phyloP scores from a whole-genome alignment of 1,284 basidiomycete genomes.

The Sutorius eximius region DNA sequence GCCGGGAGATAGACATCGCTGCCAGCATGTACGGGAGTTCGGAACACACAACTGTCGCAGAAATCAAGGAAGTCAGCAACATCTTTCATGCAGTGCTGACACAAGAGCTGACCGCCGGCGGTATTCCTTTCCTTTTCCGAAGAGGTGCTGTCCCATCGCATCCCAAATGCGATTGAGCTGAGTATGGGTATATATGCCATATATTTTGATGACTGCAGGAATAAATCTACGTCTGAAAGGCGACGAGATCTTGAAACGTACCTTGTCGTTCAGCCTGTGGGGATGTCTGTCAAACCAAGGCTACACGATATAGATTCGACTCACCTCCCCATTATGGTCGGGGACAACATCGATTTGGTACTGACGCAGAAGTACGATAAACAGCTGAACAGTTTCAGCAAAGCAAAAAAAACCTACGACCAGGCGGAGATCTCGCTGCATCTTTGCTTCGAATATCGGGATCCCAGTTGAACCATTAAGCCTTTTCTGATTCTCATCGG shows the following conservation, averaged over 20 bases:
- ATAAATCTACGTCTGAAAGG: neutral
- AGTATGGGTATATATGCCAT: slow-evolving; percentile 62
- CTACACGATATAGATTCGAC: slow-evolving; percentile 16
- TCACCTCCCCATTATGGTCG: slow-evolving; percentile 50
- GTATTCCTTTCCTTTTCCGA: slow-evolving; percentile 56
- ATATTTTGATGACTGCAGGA: slow-evolving; percentile 56
- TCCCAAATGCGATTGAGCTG: slow-evolving; percentile 62
- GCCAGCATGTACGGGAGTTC: slow-evolving; percentile 38
- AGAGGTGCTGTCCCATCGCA: slow-evolving; percentile 51
- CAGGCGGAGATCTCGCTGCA: slow-evolving; percentile 59
- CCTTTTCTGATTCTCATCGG: slow-evolving; percentile 66
- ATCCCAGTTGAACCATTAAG: slow-evolving; percentile 49
- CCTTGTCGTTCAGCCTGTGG: slow-evolving; percentile 56
- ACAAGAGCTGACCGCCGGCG: slow-evolving; percentile 38
- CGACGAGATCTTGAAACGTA: slow-evolving; percentile 18
- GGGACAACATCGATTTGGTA: slow-evolving; percentile 64
- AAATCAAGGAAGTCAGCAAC: neutral
- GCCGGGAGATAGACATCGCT: slow-evolving; percentile 48
- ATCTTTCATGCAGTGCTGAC: neutral
- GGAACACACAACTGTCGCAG: slow-evolving; percentile 44
- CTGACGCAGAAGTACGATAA: slow-evolving; percentile 33
- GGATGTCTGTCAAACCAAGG: neutral
- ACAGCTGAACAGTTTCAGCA: neutral
- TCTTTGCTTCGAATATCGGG: slow-evolving; percentile 68
- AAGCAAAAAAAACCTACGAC: slow-evolving; percentile 44